A percentile compares a stretch with the other conserved stretches of the same genome.
These are phyloP conservation scores for Neobulgaria alba DNA, from an alignment of 2,329 filamentous ascomycete species.

Conservation along the genomic window DNA sequence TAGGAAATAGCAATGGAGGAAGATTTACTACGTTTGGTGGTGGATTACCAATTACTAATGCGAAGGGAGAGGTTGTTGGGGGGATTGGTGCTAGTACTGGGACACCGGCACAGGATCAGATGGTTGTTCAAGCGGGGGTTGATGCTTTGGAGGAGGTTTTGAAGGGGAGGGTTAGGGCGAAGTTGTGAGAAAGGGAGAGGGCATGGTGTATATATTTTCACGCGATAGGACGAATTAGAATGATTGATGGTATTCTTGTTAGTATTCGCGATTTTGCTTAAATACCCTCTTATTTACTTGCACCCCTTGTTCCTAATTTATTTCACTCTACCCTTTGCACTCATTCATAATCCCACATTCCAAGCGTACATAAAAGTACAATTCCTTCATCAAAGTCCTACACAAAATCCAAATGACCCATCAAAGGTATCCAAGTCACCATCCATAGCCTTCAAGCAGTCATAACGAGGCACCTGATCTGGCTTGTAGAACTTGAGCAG, in stretches of 20 bases:
- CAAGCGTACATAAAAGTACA: neutral
- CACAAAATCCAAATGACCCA: constrained; percentile 28
- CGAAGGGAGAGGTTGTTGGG: constrained; percentile 39
- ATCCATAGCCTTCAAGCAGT: constrained; percentile 47
- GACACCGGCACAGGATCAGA: constrained; percentile 44
- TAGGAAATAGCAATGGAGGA: constrained; percentile 43
- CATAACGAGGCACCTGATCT: constrained; percentile 46
- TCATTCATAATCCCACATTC: neutral
- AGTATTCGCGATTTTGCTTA: neutral
- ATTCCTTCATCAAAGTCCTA: constrained; percentile 26
- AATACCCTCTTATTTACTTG: neutral
- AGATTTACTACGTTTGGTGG: constrained; percentile 46
- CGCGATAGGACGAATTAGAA: no score
- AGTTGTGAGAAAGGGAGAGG: constrained; percentile 30
- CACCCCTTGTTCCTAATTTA: neutral
- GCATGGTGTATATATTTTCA: no score
- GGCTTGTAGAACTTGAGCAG: constrained; percentile 66
- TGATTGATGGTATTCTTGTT: no score
- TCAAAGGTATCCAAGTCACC: constrained; percentile 24
- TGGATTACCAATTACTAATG: constrained; percentile 40
- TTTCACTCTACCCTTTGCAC: neutral
- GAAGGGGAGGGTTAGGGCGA: constrained; percentile 32
- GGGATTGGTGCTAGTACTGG: constrained; percentile 47
- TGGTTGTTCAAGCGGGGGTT: constrained; percentile 42
- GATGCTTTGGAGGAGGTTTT: constrained; percentile 34